Conservation (phyloP, 352 stramenopile genomes). For the Globisporangium cylindrosporum region DNA sequence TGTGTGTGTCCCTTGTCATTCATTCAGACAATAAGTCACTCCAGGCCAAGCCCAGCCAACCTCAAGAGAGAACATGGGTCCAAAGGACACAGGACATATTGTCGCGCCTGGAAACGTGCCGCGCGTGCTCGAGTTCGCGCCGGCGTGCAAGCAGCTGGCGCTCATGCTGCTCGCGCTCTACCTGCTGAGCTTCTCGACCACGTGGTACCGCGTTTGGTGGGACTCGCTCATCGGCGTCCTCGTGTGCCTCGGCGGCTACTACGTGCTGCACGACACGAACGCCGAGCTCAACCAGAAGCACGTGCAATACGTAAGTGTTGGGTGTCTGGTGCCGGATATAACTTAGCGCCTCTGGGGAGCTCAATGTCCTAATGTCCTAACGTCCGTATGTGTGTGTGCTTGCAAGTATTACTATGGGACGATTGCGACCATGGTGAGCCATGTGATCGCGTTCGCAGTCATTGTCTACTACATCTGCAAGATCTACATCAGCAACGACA, state of each 20-base stretch:
- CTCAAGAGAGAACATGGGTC: background rate
- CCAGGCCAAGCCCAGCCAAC: background rate
- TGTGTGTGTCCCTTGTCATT: background rate
- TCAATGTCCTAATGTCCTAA: background rate
- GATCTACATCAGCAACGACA: constrained; percentile 50
- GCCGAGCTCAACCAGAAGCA: constrained; percentile 34
- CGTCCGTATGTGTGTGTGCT: background rate
- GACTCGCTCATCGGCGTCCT: constrained; percentile 61
- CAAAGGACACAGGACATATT: background rate
- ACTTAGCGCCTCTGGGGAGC: too few relatives aligned
- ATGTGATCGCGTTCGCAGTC: constrained; percentile 56
- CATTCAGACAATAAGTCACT: background rate
- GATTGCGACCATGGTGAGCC: constrained; percentile 51
- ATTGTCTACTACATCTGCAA: constrained; percentile 57
- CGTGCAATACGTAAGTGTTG: constrained; percentile 25
- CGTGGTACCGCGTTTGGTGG: constrained; percentile 83
- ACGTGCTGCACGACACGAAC: constrained; percentile 46
- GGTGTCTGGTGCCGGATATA: background rate
- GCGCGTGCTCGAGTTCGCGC: constrained; percentile 67
- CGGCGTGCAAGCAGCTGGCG: constrained; percentile 55
- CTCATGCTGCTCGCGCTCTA: constrained; percentile 50
- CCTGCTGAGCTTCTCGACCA: constrained; percentile 62
- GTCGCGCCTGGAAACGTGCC: constrained; percentile 16
- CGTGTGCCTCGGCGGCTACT: constrained; percentile 52
- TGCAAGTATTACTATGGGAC: constrained; percentile 56